Conservation (phyloP, 1,284 basidiomycete species). For the Fomitopsis schrenkii region DNA sequence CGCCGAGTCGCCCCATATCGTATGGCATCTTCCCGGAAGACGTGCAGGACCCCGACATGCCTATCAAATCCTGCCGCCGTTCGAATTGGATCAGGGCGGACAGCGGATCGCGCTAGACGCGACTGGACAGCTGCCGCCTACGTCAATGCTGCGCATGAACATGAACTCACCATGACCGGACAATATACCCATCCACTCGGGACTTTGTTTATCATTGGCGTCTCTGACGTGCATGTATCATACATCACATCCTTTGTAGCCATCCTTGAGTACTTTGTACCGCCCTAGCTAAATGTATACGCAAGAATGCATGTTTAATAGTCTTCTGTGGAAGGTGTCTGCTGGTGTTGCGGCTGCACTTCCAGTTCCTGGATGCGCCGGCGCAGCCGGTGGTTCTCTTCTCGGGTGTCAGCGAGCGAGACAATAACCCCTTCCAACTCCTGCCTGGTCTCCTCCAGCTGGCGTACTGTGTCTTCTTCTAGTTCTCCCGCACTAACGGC, state of each 20-base stretch:
- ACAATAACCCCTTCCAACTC: slow-evolving; percentile 40
- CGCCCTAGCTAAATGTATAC: background rate
- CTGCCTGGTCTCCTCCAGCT: slow-evolving; percentile 42
- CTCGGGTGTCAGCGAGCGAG: slow-evolving; percentile 27
- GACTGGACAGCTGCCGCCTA: background rate
- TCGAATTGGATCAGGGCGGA: slow-evolving; percentile 58
- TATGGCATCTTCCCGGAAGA: slow-evolving; percentile 36
- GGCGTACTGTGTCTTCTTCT: slow-evolving; percentile 46
- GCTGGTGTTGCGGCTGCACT: background rate
- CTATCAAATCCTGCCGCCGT: slow-evolving; percentile 46
- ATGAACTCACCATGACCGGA: background rate
- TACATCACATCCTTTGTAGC: slow-evolving; percentile 1
- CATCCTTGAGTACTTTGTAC: background rate
- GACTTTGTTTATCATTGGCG: background rate
- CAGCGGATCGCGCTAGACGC: slow-evolving; percentile 5
- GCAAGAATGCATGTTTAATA: background rate
- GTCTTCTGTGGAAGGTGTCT: background rate
- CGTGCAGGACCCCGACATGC: slow-evolving; percentile 46
- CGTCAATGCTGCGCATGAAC: background rate
- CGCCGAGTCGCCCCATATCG: slow-evolving; percentile 16
- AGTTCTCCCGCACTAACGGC: slow-evolving; percentile 73
- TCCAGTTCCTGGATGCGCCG: slow-evolving; percentile 26
- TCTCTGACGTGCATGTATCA: background rate
- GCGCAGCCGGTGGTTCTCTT: slow-evolving; percentile 37
- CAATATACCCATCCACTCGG: too few relatives aligned